Conservation (phyloP, 176 grass and related monocot species). For the Cenchrus purpureus region DNA sequence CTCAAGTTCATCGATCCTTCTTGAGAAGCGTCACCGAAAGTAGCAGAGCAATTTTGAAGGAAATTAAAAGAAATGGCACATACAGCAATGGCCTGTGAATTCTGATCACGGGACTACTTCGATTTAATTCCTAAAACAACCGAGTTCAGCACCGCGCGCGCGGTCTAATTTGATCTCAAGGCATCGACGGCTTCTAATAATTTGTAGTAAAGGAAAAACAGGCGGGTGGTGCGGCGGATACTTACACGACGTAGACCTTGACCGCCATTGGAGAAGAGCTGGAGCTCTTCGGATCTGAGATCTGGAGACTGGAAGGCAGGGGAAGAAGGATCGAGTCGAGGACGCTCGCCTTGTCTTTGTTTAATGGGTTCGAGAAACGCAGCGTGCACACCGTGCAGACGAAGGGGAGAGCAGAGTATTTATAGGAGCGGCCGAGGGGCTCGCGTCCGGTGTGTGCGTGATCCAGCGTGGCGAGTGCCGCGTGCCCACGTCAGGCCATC, state of each 20-base stretch:
- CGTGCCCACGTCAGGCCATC: background rate
- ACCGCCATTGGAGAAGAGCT: slow-evolving; percentile 45
- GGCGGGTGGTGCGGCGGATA: background rate
- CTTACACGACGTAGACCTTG: slow-evolving; percentile 72
- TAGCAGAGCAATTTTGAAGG: background rate
- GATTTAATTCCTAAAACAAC: background rate
- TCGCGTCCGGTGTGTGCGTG: background rate
- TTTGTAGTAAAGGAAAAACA: background rate
- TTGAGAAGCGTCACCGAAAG: background rate
- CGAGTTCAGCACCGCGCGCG: background rate
- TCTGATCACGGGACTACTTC: background rate
- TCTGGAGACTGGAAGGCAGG: slow-evolving; percentile 18
- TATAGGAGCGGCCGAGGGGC: slow-evolving; percentile 32
- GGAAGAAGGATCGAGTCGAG: background rate
- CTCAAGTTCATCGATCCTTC: slow-evolving; percentile 15
- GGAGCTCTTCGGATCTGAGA: slow-evolving; percentile 57
- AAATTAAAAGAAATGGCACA: background rate
- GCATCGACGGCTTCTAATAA: background rate
- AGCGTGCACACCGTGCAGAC: background rate
- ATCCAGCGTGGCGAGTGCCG: background rate
- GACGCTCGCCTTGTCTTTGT: slow-evolving; percentile 7
- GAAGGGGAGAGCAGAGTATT: slow-evolving; percentile 10
- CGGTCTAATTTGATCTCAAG: background rate
- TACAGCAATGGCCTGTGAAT: background rate
- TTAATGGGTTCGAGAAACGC: slow-evolving; percentile 21